These are phyloP conservation scores for Lepiota venenata DNA, from an alignment of 768 basidiomycete species.

Conservation along the genomic window DNA sequence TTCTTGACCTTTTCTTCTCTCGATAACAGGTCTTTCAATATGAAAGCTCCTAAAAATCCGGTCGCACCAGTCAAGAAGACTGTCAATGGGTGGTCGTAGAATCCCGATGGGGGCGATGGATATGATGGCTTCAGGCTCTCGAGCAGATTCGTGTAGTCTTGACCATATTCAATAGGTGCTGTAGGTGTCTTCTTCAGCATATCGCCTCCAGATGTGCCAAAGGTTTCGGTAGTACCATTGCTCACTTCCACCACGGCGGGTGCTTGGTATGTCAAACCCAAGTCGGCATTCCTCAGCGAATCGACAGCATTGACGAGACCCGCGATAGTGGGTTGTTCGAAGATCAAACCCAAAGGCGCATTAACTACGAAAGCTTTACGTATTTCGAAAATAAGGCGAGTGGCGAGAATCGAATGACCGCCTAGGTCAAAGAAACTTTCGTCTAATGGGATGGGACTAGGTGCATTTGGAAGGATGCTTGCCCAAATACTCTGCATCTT, in stretches of 20 bases:
- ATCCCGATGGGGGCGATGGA: slow-evolving; percentile 54
- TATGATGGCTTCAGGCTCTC: slow-evolving; percentile 60
- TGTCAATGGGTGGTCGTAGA: slow-evolving; percentile 51
- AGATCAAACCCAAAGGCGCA: slow-evolving; percentile 88
- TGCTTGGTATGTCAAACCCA: slow-evolving; percentile 48
- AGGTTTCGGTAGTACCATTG: slow-evolving; percentile 6
- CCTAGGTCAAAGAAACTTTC: slow-evolving; percentile 99
- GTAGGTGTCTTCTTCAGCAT: slow-evolving; percentile 20
- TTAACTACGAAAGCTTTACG: slow-evolving; percentile 89
- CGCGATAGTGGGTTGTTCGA: slow-evolving; percentile 83
- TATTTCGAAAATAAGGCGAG: slow-evolving; percentile 94
- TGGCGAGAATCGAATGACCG: slow-evolving; percentile 97
- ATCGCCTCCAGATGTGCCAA: not conserved
- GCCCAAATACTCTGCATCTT: slow-evolving; percentile 86
- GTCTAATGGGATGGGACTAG: slow-evolving; percentile 76
- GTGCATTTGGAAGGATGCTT: slow-evolving; percentile 72
- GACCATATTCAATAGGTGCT: slow-evolving; percentile 64
- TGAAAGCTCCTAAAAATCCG: slow-evolving; percentile 94
- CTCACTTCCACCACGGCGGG: slow-evolving; percentile 1
- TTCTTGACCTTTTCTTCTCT: slow-evolving; percentile 58
- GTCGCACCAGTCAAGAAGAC: slow-evolving; percentile 97
- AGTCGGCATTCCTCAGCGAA: slow-evolving; percentile 68
- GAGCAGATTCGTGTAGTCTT: slow-evolving; percentile 69
- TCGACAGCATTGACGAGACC: slow-evolving; percentile 80
- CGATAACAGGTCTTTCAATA: slow-evolving; percentile 75